Base-by-base conservation (phyloP, 2,329 filamentous ascomycete species). In the Purpureocillium takamizusanense region DNA sequence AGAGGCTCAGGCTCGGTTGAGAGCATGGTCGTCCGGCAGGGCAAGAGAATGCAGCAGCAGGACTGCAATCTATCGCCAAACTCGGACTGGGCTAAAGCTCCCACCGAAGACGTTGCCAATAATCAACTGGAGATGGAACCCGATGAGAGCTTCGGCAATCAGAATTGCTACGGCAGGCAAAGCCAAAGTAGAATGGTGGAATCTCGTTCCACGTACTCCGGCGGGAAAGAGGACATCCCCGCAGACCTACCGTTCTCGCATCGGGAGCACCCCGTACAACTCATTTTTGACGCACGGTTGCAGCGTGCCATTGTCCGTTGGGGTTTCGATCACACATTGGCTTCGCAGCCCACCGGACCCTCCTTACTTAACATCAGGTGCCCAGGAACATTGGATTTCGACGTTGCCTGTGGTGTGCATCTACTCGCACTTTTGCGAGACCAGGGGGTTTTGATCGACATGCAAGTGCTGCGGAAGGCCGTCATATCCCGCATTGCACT, bases 191-290 rank as follows among this genome's bases (percentile, higher is more conserved):
- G 28, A 12, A 12, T 14, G 28, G 28, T 30, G 28, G n/a, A n/a
- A 7, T 27, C 7, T 11, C 27, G 16, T 12, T 4, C 15, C 32
- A 28, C 16, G 11, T 31, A 25, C 6, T 10, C 21, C 10, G 36
- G 42, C 14, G 40, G 39, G 23, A 45, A 42, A 23, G 40, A 45
- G 13, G 52, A 44, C 37, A 66, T 57, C 35, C 58, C 52, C 13
- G 52, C 49, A 18, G 70, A 74, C 38, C 51, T 75, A 11, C 59
- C 64, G 2, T 51, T 61, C 17, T 43, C 45, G 9, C 62, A 66
- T 37, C 56, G 53, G 2, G 48, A 60, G 11, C 72, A 76, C 41
- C 72, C 72, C 2, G 40, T 76, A 7, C 61, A 59, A 31, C 57
- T 57, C 29, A 55, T 76, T 15, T 74, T 76, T 43, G 54, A 62